A percentile compares a stretch with the other conserved stretches of the same genome.
These are phyloP conservation scores for Kwoniella europaea DNA, from an alignment of 768 basidiomycete genomes.

Conservation along the genomic window DNA sequence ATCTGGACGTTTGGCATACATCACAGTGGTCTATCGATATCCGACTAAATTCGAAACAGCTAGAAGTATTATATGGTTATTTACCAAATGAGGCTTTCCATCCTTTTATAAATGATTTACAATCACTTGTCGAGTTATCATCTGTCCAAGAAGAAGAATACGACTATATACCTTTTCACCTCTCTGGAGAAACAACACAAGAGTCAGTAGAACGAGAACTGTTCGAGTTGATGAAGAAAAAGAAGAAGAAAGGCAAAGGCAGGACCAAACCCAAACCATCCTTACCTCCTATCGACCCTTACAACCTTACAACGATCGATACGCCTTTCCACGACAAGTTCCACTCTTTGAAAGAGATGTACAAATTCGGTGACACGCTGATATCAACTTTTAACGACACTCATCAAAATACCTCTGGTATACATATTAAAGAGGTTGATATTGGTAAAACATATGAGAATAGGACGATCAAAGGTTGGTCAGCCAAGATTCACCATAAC, in stretches of 20 bases:
- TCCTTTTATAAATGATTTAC: slow-evolving; percentile 37
- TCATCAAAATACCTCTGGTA: slow-evolving; percentile 3
- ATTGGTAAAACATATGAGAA: slow-evolving; percentile 50
- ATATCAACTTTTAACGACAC: slow-evolving; percentile 31
- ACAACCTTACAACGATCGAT: slow-evolving; percentile 36
- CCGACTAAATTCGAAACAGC: slow-evolving; percentile 24
- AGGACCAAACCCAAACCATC: background rate
- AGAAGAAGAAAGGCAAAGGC: slow-evolving; percentile 7
- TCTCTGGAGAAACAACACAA: background rate
- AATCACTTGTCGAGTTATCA: slow-evolving; percentile 37
- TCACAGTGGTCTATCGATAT: slow-evolving; percentile 45
- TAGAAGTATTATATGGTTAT: slow-evolving; percentile 8
- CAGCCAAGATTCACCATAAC: slow-evolving; percentile 27
- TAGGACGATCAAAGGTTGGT: slow-evolving; percentile 49
- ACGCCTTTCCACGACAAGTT: slow-evolving; percentile 53
- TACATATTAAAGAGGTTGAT: slow-evolving; percentile 35
- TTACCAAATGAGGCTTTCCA: slow-evolving; percentile 18
- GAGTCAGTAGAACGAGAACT: background rate
- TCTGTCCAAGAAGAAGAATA: background rate
- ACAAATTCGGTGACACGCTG: slow-evolving; percentile 46
- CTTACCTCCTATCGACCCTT: slow-evolving; percentile 12
- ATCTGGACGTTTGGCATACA: slow-evolving; percentile 55
- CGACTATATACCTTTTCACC: background rate
- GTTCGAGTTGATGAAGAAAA: slow-evolving; percentile 3
- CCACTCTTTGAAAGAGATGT: slow-evolving; percentile 46